Percentiles rank a stretch among this genome's conserved stretches.
Conservation (phyloP, 2,329 filamentous ascomycete species). For the Diaporthe vexans region DNA sequence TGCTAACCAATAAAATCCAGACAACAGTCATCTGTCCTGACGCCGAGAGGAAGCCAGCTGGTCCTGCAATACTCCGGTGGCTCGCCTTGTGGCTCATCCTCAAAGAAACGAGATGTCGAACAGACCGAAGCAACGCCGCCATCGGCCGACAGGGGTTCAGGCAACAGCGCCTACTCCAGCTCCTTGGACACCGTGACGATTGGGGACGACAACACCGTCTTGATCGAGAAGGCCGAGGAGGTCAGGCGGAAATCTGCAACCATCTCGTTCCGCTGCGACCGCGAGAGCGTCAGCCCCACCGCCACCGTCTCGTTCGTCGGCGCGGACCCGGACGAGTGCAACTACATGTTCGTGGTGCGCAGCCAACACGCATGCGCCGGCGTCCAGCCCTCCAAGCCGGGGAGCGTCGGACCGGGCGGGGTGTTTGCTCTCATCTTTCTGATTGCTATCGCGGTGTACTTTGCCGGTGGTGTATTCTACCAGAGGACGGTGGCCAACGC, state of each 20-base stretch:
- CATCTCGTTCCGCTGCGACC: conserved; percentile 94
- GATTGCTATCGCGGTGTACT: conserved; percentile 85
- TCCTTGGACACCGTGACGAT: conserved; percentile 44
- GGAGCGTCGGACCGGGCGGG: conserved; percentile 79
- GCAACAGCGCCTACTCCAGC: conserved; percentile 37
- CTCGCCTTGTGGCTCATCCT: conserved; percentile 76
- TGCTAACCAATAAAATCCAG: conserved; percentile 53
- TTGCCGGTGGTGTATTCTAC: conserved; percentile 94
- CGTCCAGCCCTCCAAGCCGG: conserved; percentile 77
- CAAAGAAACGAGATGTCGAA: conserved; percentile 52
- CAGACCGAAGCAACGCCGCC: conserved; percentile 50
- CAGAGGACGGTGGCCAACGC: conserved; percentile 95
- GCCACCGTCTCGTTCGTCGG: conserved; percentile 88
- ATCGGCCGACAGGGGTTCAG: background rate
- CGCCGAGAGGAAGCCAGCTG: conserved; percentile 78
- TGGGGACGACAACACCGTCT: conserved; percentile 50
- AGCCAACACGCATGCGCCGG: conserved; percentile 84
- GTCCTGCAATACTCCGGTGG: conserved; percentile 83
- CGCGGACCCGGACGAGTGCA: conserved; percentile 86
- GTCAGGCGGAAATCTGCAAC: conserved; percentile 83
- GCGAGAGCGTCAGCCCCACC: conserved; percentile 77
- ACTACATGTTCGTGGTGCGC: conserved; percentile 95
- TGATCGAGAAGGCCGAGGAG: conserved; percentile 36
- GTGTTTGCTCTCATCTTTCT: conserved; percentile 89
- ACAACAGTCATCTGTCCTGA: conserved; percentile 66